Evolutionary conservation across 192 early-diverging fungal genomes (phyloP).

Genomic region (Dimargaris xerosporica): DNA sequence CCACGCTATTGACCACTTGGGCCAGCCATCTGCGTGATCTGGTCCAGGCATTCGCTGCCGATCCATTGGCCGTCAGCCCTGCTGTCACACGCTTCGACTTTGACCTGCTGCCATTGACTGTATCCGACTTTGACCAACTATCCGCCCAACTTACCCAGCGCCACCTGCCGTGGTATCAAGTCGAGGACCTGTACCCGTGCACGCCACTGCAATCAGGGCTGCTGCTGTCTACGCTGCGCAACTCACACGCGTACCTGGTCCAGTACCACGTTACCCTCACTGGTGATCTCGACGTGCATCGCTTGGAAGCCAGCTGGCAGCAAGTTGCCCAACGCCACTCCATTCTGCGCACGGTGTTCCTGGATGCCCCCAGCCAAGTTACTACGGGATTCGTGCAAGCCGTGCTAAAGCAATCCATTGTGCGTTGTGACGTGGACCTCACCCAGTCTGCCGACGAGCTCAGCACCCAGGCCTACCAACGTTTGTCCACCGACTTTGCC

Average conservation of each 20-base stretch:
- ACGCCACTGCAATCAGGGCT: neutral
- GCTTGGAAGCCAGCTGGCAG: neutral
- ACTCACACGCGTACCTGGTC: neutral
- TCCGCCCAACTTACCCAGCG: neutral
- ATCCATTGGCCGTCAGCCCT: neutral
- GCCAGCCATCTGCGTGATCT: neutral
- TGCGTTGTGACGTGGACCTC: neutral
- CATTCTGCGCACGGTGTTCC: neutral
- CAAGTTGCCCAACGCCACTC: neutral
- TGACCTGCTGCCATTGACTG: neutral
- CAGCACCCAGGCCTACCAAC: neutral
- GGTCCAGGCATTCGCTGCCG: neutral
- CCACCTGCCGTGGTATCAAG: neutral
- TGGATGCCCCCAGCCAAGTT: neutral
- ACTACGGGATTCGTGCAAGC: constrained; percentile 1
- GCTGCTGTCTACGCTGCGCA: neutral
- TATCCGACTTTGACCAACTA: neutral
- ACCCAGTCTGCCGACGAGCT: too few species aligned
- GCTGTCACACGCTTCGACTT: neutral
- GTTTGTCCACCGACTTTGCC: neutral
- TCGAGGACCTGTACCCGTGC: neutral
- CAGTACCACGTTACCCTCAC: neutral
- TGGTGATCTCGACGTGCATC: neutral
- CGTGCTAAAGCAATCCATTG: neutral
- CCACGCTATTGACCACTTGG: neutral